These are phyloP conservation scores for Aureobasidium sp. DNA, from an alignment of 2,329 filamentous ascomycete species.

Conservation along the genomic window DNA sequence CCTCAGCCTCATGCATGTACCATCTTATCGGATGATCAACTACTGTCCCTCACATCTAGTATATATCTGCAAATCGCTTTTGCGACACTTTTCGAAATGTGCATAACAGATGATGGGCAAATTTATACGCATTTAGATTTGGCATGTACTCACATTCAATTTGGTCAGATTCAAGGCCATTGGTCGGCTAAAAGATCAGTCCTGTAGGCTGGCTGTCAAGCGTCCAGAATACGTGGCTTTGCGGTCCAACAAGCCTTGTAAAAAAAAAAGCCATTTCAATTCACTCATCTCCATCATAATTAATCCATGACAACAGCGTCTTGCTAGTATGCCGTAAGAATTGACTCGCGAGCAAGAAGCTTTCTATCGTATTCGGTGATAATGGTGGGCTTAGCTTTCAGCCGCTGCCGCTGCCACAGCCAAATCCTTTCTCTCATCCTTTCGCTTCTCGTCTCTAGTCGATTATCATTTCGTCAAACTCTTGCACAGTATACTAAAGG, in stretches of 20 bases:
- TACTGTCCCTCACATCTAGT: too few species aligned
- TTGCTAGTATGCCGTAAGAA: not conserved
- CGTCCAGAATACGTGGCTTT: not conserved
- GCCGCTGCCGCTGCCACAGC: not conserved
- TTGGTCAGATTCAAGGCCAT: too few species aligned
- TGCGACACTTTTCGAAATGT: not conserved
- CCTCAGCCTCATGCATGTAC: not conserved
- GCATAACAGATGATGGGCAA: too few species aligned
- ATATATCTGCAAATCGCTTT: not conserved
- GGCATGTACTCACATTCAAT: too few species aligned
- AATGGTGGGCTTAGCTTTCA: not conserved
- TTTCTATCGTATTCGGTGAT: not conserved
- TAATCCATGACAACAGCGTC: not conserved
- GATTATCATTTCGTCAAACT: too few species aligned
- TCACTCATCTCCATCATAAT: not conserved
- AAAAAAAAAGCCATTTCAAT: not conserved
- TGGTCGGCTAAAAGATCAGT: not conserved
- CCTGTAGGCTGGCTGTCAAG: not conserved
- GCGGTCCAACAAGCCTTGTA: not conserved
- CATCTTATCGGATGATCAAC: not conserved
- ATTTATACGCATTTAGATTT: too few species aligned
- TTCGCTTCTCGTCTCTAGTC: not conserved
- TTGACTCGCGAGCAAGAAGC: not conserved
- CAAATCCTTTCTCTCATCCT: not conserved
- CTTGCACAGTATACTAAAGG: not conserved